Base-by-base conservation (phyloP, 2,329 filamentous ascomycete species). In the Talaromyces sp. region DNA sequence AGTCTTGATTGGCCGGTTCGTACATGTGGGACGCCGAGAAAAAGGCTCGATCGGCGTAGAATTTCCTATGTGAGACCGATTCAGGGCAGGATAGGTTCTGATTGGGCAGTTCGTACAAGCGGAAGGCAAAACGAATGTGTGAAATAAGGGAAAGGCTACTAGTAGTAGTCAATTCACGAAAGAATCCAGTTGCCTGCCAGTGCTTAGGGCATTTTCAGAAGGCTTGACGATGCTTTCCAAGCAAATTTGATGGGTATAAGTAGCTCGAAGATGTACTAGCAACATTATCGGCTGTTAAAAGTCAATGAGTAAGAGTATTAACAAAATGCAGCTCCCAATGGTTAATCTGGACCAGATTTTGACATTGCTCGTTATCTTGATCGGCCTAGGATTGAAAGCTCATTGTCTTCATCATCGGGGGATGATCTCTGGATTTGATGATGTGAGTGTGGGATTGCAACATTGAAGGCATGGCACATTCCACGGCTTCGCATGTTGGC, bases 101-200 rank as follows among this genome's bases (percentile, higher is more conserved):
- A 48, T 55, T 46, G 49, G 52, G 22, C 43, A 3, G 33, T 49
- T 52, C 48, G 52, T 55, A 55, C 49, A 49, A 40, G 39, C 8
- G 44, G 44, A 52, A 14, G 19, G 27, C 17, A n/a, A 35, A 35
- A 16, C 19, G 42, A 32, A 17, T 40, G 27, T 44, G 3, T 40
- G 14, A 13, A 32, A 13, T 32, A 32, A 32, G 29, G 29, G 29
- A 32, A 32, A 32, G 13, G 29, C 29, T 7, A 7, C 29, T 7
- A 32, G 13, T 32, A 32, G n/a, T n/a, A n/a, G n/a, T n/a, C 29
- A 13, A 32, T 13, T 32, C 7, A 7, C 29, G 7, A 32, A 32
- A 7, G 29, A 32, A n/a, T n/a, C n/a, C n/a, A n/a, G n/a, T n/a
- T n/a, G n/a, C n/a, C n/a, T n/a, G n/a, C n/a, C n/a, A n/a, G n/a